phyloP scores from a whole-genome alignment of 2,329 filamentous ascomycete genomes.

The Colletotrichum navitas region DNA sequence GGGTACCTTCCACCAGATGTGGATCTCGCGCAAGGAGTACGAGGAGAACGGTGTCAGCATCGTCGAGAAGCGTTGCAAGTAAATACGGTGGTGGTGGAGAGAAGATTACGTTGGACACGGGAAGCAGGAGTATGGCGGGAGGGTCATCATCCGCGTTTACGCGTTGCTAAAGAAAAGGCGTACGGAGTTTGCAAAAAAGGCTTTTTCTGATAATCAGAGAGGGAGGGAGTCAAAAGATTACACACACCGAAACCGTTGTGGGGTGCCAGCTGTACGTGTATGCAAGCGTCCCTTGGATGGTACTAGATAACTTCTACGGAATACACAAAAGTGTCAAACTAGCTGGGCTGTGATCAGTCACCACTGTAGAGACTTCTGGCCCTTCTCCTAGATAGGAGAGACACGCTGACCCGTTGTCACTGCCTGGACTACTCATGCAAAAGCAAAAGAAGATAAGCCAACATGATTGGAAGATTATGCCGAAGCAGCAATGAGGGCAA shows the following conservation, averaged over 20 bases:
- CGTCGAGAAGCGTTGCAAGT: constrained; percentile 97
- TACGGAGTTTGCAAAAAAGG: constrained; percentile 40
- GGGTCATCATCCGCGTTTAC: constrained; percentile 30
- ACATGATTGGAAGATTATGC: not conserved
- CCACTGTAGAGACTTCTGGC: not conserved
- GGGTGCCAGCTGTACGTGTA: constrained; percentile 14
- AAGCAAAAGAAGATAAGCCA: not conserved
- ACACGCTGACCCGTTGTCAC: not conserved
- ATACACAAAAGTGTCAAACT: constrained; percentile 32
- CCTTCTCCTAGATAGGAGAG: not conserved
- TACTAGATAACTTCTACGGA: constrained; percentile 10
- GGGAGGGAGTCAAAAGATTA: constrained; percentile 27
- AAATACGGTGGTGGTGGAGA: constrained; percentile 42
- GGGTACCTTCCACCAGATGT: constrained; percentile 99
- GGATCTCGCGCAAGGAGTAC: constrained; percentile 98
- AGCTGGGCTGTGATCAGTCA: not conserved
- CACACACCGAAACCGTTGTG: constrained; percentile 14
- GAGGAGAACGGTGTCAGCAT: constrained; percentile 93
- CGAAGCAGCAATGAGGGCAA: not conserved
- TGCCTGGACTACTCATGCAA: not conserved
- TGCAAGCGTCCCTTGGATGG: not conserved
- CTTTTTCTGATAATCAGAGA: constrained; percentile 23
- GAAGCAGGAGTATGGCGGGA: constrained; percentile 36
- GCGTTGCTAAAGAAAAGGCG: constrained; percentile 31
- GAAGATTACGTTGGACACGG: constrained; percentile 16